These are phyloP conservation scores for Luffa acutangula DNA, from an alignment of 306 rosid genomes.

Conservation along the genomic window DNA sequence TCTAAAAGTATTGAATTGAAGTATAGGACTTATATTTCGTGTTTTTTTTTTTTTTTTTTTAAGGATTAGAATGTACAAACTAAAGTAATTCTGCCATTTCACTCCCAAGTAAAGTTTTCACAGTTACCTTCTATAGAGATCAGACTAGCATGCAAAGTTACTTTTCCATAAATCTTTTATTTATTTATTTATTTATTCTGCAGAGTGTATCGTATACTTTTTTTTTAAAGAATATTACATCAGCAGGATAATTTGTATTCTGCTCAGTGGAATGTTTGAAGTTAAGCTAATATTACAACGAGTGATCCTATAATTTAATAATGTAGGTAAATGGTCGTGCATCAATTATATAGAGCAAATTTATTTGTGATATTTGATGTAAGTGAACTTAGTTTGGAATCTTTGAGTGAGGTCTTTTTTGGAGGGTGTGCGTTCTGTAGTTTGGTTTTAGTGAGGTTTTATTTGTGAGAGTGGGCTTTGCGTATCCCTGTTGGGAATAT, in stretches of 20 bases:
- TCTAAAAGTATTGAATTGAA: not conserved
- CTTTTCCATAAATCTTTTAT: not conserved
- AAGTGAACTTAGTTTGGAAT: not conserved
- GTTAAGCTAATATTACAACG: not conserved
- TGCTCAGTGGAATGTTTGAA: not conserved
- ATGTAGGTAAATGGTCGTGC: not conserved
- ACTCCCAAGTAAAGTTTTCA: not conserved
- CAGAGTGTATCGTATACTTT: not conserved
- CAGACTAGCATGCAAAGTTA: not conserved
- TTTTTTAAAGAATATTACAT: no score
- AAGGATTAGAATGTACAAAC: not conserved
- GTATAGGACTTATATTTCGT: not conserved
- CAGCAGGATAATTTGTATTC: not conserved
- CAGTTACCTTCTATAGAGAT: not conserved
- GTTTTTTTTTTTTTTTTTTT: not conserved
- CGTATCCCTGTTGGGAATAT: not conserved
- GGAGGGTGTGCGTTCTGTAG: not conserved
- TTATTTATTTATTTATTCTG: not conserved
- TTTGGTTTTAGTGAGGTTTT: not conserved
- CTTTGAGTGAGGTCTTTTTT: not conserved
- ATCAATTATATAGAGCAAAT: not conserved
- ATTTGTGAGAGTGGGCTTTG: not conserved
- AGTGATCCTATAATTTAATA: not conserved
- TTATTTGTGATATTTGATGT: slow-evolving; percentile 4
- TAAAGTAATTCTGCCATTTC: not conserved